phyloP scores from a whole-genome alignment of 306 rosid species.

The Ceratonia siliqua region DNA sequence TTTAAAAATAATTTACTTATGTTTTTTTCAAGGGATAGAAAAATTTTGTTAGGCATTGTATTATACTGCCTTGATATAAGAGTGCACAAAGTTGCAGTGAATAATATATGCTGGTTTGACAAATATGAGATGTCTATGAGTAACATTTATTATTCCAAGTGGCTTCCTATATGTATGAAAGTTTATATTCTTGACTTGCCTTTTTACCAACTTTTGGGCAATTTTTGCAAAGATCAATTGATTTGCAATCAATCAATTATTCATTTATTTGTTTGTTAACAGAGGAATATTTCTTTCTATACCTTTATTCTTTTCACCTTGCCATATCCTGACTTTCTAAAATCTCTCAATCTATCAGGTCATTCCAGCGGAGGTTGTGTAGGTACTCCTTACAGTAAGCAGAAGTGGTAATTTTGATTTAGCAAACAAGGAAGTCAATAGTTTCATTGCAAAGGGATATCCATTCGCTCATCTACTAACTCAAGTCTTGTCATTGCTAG shows the following conservation, averaged over 20 bases:
- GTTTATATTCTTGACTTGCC: background rate
- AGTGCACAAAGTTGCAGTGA: constrained; percentile 8
- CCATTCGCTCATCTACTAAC: constrained; percentile 87
- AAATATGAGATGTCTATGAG: constrained; percentile 11
- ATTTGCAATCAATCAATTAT: background rate
- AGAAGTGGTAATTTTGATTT: constrained; percentile 84
- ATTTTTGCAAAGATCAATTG: background rate
- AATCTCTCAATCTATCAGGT: constrained; percentile 48
- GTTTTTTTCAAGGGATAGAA: background rate
- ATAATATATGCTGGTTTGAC: constrained; percentile 1
- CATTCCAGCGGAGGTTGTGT: constrained; percentile 61
- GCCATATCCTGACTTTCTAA: constrained; percentile 25
- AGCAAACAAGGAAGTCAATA: constrained; percentile 86
- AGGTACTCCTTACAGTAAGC: constrained; percentile 62
- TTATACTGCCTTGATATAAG: background rate
- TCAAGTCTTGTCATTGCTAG: constrained; percentile 51
- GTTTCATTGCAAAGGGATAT: constrained; percentile 90
- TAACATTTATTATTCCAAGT: background rate
- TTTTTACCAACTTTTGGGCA: background rate
- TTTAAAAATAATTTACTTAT: background rate
- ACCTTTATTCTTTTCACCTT: background rate
- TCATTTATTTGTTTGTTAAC: too few relatives aligned
- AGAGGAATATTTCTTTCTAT: background rate
- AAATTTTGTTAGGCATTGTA: background rate
- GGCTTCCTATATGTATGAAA: background rate